Evolutionary conservation across 352 stramenopile species (phyloP).

Genomic region (Phytophthora gonapodyides): DNA sequence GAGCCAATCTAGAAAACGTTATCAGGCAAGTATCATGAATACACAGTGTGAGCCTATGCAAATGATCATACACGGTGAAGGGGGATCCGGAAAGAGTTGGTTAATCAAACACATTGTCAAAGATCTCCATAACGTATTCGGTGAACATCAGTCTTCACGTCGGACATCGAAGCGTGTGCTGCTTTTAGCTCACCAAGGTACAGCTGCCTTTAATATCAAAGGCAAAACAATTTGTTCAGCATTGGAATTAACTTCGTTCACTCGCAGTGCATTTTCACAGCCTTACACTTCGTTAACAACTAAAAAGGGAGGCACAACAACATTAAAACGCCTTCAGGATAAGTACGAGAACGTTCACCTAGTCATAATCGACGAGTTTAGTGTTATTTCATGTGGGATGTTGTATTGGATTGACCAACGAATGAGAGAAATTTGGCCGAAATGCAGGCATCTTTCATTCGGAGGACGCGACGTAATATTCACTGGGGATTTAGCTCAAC

Average conservation of each 20-base stretch:
- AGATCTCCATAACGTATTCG: slow-evolving; percentile 5
- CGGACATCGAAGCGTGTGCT: slow-evolving; percentile 1
- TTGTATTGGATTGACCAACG: slow-evolving; percentile 15
- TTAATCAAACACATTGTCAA: slow-evolving; percentile 13
- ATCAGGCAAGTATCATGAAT: no score
- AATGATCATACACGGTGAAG: slow-evolving; percentile 2
- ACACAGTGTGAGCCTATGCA: not conserved
- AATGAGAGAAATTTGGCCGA: slow-evolving; percentile 11
- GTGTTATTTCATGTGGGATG: slow-evolving; percentile 13
- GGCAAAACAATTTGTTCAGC: not conserved
- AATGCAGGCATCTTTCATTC: not conserved
- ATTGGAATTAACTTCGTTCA: slow-evolving; percentile 5
- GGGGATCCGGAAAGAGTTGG: no score
- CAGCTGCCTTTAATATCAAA: slow-evolving; percentile 13
- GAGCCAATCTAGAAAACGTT: no score
- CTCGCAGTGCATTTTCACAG: slow-evolving; percentile 13
- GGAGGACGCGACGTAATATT: slow-evolving; percentile 4
- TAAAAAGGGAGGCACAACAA: no score
- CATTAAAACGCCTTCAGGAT: no score
- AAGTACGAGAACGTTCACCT: not conserved
- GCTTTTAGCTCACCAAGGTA: slow-evolving; percentile 13
- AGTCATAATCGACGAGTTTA: slow-evolving; percentile 13
- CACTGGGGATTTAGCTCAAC: slow-evolving; percentile 1
- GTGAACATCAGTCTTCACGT: not conserved
- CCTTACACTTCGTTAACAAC: not conserved